Percentiles rank a stretch among this genome's conserved stretches.
Conservation (phyloP, 108 stramenopile genomes). For the Cyclotella sp. region DNA sequence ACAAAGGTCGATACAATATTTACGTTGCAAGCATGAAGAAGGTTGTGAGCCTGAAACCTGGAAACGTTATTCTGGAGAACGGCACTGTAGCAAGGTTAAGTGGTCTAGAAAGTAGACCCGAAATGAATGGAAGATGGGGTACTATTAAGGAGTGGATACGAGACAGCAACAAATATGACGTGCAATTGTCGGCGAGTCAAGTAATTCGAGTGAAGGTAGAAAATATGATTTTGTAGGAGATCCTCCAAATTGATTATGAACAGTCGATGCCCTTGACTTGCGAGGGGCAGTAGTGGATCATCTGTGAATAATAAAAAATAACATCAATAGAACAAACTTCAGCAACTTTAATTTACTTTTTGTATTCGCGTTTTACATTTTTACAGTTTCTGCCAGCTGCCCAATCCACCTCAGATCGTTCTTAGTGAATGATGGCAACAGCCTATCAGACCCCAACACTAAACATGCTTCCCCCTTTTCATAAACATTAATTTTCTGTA, state of each 20-base stretch:
- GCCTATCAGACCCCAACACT: constrained; percentile 67
- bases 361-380: not conserved
- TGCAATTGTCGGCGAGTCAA: constrained; percentile 78
- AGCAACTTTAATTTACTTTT: not conserved
- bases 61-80: constrained; percentile 78
- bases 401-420: constrained; percentile 82
- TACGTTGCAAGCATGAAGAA: constrained; percentile 72
- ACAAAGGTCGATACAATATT: constrained; percentile 81
- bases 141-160: constrained; percentile 81
- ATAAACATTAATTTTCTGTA: constrained; percentile 65
- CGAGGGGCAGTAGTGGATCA: too few relatives aligned
- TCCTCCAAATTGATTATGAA: not conserved
- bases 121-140: constrained; percentile 88
- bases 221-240: constrained; percentile 73
- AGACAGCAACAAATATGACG: constrained; percentile 80
- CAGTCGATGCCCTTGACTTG: too few relatives aligned
- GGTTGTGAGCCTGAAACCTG: constrained; percentile 75
- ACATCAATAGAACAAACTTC: too few relatives aligned
- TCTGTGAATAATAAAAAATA: too few relatives aligned
- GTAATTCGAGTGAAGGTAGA: constrained; percentile 84
- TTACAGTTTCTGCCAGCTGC: constrained; percentile 46
- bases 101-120: constrained; percentile 77
- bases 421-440: constrained; percentile 71
- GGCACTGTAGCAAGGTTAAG: constrained; percentile 76
- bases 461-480: constrained; percentile 47